These are phyloP conservation scores for Annona cherimola DNA, from an alignment of 164 flowering plant species.

Conservation along the genomic window DNA sequence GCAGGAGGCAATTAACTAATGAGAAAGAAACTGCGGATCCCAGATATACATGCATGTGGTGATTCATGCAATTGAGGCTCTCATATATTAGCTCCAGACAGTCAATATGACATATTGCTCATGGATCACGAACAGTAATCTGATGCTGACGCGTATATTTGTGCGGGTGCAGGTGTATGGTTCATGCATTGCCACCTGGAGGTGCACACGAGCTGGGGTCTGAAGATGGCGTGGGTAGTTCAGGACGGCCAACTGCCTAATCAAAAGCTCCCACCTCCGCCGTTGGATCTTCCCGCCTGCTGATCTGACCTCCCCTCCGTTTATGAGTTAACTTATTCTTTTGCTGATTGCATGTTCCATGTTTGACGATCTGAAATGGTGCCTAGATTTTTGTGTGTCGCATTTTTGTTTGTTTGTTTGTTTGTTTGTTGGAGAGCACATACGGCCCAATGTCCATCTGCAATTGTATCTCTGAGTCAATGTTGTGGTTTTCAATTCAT, in stretches of 20 bases:
- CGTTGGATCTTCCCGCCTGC: conserved; percentile 52
- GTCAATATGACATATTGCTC: background rate
- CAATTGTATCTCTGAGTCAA: background rate
- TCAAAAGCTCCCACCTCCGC: conserved; percentile 46
- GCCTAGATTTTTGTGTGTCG: no score
- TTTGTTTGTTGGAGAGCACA: background rate
- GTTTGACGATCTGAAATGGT: background rate
- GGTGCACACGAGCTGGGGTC: conserved; percentile 53
- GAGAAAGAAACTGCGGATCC: background rate
- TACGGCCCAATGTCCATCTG: background rate
- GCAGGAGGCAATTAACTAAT: background rate
- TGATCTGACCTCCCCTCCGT: conserved; percentile 13
- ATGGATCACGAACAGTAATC: background rate
- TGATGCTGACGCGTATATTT: background rate
- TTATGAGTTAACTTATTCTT: background rate
- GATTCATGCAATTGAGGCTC: background rate
- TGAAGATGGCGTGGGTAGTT: conserved; percentile 49
- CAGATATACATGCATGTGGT: background rate
- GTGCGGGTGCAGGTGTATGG: conserved; percentile 39
- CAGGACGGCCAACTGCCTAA: conserved; percentile 36
- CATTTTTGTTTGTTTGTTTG: background rate
- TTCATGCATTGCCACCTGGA: conserved; percentile 53
- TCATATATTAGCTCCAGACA: background rate
- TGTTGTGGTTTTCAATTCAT: background rate
- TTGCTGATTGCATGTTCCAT: background rate